phyloP scores from a whole-genome alignment of 441 rosid genomes.

The Syzygium syzygioides region DNA sequence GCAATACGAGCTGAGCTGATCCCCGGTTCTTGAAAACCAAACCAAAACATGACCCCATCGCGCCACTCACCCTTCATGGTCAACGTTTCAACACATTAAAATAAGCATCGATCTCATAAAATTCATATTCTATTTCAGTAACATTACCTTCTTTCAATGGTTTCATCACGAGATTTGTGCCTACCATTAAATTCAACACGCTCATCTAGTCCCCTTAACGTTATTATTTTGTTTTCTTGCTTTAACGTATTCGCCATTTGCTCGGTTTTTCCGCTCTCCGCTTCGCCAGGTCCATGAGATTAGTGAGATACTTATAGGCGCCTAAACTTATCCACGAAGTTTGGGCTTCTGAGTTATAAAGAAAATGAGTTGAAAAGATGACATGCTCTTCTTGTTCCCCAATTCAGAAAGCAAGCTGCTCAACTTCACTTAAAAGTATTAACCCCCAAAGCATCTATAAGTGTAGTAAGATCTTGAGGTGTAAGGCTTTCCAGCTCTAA shows the following conservation, averaged over 20 bases:
- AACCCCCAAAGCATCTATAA: not conserved
- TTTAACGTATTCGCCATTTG: not conserved
- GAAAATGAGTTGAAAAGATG: not conserved
- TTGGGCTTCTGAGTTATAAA: not conserved
- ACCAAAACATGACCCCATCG: not conserved
- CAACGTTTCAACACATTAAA: not conserved
- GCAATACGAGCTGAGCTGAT: not conserved
- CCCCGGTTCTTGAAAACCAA: not conserved
- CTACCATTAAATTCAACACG: not conserved
- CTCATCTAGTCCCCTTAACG: not conserved
- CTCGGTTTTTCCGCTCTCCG: not conserved
- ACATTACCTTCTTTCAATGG: not conserved
- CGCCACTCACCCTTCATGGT: not conserved
- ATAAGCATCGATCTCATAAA: not conserved
- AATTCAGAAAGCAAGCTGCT: not conserved
- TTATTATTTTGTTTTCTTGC: not conserved
- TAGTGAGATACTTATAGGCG: not conserved
- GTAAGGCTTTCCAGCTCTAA: slow-evolving; percentile 3
- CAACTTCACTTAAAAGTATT: not conserved
- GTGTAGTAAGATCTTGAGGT: not conserved
- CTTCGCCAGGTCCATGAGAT: not conserved
- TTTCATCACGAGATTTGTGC: slow-evolving; percentile 4
- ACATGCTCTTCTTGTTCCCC: not conserved
- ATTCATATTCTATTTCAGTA: not conserved
- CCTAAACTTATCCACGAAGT: not conserved